These are phyloP conservation scores for Sporobolus alterniflorus DNA, from an alignment of 202 grass and related monocot genomes.

Conservation along the genomic window DNA sequence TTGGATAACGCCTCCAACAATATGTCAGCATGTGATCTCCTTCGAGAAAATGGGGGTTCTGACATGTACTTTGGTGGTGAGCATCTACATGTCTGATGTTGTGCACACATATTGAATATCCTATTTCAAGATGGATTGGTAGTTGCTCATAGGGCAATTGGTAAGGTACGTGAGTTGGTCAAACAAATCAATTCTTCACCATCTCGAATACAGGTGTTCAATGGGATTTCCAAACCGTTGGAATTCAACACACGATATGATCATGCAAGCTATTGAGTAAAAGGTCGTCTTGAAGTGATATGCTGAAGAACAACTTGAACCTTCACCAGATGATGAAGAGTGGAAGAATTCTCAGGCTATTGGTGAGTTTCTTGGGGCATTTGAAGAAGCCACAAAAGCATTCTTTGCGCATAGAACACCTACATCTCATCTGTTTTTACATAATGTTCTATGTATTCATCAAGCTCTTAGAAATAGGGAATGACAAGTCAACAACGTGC, in stretches of 20 bases:
- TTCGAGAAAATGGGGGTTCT: not conserved
- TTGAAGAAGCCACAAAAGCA: not conserved
- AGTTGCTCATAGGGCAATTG: not conserved
- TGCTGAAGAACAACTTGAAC: not conserved
- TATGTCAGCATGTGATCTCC: not conserved
- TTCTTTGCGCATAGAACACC: not conserved
- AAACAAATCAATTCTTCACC: not conserved
- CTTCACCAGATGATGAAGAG: not conserved
- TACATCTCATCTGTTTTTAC: not conserved
- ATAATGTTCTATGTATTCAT: no score
- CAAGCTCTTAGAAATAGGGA: no score
- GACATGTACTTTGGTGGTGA: not conserved
- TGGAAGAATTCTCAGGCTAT: not conserved
- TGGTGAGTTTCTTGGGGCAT: not conserved
- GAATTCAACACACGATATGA: not conserved
- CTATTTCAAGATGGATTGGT: not conserved
- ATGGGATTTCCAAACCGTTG: not conserved
- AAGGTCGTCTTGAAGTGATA: not conserved
- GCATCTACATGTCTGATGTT: not conserved
- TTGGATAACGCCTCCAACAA: not conserved
- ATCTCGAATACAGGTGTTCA: not conserved
- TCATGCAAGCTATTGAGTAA: not conserved
- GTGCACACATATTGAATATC: not conserved
- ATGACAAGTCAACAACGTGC: no score
- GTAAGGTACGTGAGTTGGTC: not conserved